A percentile compares a stretch with the other conserved stretches of the same genome.
Conservation (phyloP, 1,284 basidiomycete genomes). For the Trichosporon sp. region DNA sequence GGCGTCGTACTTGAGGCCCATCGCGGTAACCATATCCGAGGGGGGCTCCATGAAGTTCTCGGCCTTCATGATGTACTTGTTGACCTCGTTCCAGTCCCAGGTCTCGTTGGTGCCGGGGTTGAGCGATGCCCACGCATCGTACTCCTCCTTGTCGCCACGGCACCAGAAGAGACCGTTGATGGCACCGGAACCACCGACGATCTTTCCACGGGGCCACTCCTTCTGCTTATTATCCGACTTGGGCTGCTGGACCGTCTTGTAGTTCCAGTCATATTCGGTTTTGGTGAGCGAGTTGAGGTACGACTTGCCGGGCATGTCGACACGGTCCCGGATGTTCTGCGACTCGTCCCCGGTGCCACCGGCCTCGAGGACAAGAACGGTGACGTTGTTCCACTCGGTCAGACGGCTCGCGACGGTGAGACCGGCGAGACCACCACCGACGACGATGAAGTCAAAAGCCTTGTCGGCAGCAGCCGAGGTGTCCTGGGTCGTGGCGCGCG, state of each 20-base stretch:
- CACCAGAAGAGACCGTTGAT: constrained; percentile 72
- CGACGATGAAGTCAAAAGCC: constrained; percentile 56
- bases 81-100: constrained; percentile 54
- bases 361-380: constrained; percentile 73
- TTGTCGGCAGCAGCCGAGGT: constrained; percentile 37
- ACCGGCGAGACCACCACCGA: constrained; percentile 69
- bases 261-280: constrained; percentile 67
- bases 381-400: constrained; percentile 66
- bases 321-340: constrained; percentile 8
- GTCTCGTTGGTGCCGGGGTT: constrained; percentile 48
- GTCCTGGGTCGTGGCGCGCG: constrained; percentile 43
- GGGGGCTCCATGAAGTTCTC: constrained; percentile 59
- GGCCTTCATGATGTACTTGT: constrained; percentile 56
- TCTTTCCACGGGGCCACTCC: constrained; percentile 67
- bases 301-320: constrained; percentile 40
- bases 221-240: constrained; percentile 38
- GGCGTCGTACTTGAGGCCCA: constrained; percentile 55
- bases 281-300: constrained; percentile 54
- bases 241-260: constrained; percentile 59
- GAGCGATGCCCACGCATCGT: constrained; percentile 57
- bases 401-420: constrained; percentile 71
- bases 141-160: constrained; percentile 52
- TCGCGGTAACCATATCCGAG: constrained; percentile 38
- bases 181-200: constrained; percentile 69
- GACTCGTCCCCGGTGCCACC: constrained; percentile 64